A percentile compares a stretch with the other conserved stretches of the same genome.
These are phyloP conservation scores for Chrysochromulina parva DNA, from an alignment of 78 protist genomes.

Conservation along the genomic window DNA sequence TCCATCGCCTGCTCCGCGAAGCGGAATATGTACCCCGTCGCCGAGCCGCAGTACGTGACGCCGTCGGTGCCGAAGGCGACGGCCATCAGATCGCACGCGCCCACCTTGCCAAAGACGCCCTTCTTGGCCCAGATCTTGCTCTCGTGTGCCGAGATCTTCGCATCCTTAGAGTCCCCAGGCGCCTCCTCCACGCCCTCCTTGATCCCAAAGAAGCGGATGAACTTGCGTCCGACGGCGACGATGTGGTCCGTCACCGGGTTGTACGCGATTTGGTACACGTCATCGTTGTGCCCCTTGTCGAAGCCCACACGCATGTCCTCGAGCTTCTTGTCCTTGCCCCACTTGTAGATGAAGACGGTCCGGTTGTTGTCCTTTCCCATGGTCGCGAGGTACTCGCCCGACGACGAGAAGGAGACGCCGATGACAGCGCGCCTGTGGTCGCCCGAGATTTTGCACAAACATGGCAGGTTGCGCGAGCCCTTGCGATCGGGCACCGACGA, in stretches of 20 bases:
- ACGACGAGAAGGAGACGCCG: slow-evolving; percentile 39
- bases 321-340: neutral
- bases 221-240: neutral
- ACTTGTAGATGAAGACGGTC: slow-evolving; percentile 46
- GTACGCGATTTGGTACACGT: neutral
- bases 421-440: slow-evolving; percentile 37
- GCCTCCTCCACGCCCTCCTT: neutral
- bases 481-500: neutral
- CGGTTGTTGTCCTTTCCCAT: slow-evolving; percentile 57
- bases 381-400: slow-evolving; percentile 46
- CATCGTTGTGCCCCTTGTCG: slow-evolving; percentile 8
- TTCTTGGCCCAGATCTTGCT: neutral
- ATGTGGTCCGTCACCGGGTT: neutral
- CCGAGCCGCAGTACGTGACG: neutral
- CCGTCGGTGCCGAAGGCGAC: neutral
- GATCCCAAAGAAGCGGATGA: neutral
- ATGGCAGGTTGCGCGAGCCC: too few species aligned
- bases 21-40: neutral
- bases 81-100: neutral
- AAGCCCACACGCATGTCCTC: neutral
- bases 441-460: neutral
- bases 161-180: neutral
- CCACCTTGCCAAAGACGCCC: neutral
- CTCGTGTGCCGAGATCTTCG: neutral
- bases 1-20: neutral